A percentile compares a stretch with the other conserved stretches of the same genome.
phyloP scores from a whole-genome alignment of 192 early-diverging fungal genomes.

The Podila verticillata region DNA sequence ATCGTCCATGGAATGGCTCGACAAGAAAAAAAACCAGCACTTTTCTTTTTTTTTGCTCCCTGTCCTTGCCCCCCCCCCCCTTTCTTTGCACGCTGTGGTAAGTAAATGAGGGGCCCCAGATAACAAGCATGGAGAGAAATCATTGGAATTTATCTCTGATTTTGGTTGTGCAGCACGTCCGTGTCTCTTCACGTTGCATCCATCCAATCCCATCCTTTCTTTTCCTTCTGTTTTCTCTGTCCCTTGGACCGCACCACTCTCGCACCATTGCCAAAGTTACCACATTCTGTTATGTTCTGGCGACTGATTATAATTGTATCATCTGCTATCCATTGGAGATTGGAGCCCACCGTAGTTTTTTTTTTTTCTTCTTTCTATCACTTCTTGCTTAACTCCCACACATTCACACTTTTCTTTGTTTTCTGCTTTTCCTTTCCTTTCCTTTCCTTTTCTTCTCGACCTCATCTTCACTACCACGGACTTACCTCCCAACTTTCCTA shows the following conservation, averaged over 20 bases:
- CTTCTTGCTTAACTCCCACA: neutral
- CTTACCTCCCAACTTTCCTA: neutral
- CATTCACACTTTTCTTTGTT: neutral
- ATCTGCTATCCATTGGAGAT: neutral
- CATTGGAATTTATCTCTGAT: neutral
- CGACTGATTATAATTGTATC: neutral
- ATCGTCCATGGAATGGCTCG: too few species aligned
- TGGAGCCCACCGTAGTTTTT: neutral
- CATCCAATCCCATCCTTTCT: neutral
- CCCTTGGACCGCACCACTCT: neutral
- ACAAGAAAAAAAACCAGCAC: too few species aligned
- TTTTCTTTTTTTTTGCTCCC: neutral
- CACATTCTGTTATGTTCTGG: constrained; percentile 2
- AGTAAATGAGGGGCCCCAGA: too few species aligned
- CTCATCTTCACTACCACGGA: neutral
- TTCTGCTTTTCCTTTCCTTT: neutral
- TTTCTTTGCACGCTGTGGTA: neutral
- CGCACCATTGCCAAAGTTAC: constrained; percentile 17
- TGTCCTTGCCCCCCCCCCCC: neutral
- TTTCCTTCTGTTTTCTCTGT: neutral
- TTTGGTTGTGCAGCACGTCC: neutral
- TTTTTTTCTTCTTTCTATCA: neutral
- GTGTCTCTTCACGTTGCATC: neutral
- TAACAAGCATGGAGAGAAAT: neutral
- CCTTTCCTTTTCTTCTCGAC: too few species aligned